Base-by-base conservation (phyloP, 345 rosid genomes). In the Eutrema heterophyllum region DNA sequence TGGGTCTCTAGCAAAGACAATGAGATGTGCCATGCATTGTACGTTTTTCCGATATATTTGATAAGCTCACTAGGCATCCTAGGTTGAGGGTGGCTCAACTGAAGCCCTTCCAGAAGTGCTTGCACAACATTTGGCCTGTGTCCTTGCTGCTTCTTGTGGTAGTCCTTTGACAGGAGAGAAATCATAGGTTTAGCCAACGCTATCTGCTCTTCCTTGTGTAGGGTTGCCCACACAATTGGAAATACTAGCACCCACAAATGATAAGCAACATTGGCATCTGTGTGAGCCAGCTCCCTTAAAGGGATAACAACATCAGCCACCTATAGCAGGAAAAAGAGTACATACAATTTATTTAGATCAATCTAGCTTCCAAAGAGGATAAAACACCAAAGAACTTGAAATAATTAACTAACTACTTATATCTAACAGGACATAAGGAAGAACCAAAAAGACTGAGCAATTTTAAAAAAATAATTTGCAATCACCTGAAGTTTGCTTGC, bases 171-270 rank as follows among this genome's bases (percentile, higher is more conserved):
- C 13, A 88, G 84, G 56, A 95, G 89, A 70, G 85, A 52, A 56
- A 89, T 88, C 91, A 95, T 85, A 29, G 97, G 97, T 75, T 95
- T 95, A 62, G 97, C 97, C 52, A 94, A 85, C 21, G 86, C 75
- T 39, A 88, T 81, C 82, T 94, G 97, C 51, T 95, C 97, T 7
- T 89, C 98, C 78, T 89, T 94, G 57, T 33, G 87, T 61, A 95
- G 82, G 59, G 97, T 88, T 70, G 87, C 86, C 99, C 99, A 95
- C 32, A 91, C 98, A 75, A 94, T 91, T 26, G 97, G 98, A 82
- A 94, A 94, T 32, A 94, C 96, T 72, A 94, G 83, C 77, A 91
- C 97, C 98, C 98, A 94, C 72, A 94, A 73, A 87, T 89, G 96
- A 75, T 89, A 91, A 14, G 98, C 98, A 76, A 94, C 97, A 86